Percentiles rank a stretch among this genome's conserved stretches.
phyloP scores from a whole-genome alignment of 2,329 filamentous ascomycete species.

The Aspergillus flavus region DNA sequence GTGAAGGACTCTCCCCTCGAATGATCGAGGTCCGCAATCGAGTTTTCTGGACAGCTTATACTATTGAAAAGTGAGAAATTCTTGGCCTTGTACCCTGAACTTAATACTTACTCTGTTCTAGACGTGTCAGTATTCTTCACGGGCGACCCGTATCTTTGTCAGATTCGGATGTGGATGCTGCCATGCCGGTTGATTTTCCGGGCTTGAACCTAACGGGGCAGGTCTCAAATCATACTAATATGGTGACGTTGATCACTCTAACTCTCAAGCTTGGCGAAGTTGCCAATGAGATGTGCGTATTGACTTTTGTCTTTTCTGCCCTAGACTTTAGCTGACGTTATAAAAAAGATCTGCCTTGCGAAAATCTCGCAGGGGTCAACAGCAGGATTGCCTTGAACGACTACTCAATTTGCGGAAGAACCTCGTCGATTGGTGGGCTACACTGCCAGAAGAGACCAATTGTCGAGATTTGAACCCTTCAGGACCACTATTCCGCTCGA shows the following conservation, averaged over 20 bases:
- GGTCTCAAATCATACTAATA: constrained; percentile 49
- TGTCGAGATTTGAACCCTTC: constrained; percentile 46
- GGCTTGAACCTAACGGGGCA: constrained; percentile 46
- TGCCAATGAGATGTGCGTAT: constrained; percentile 43
- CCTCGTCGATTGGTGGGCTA: constrained; percentile 48
- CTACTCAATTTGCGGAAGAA: constrained; percentile 42
- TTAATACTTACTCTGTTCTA: constrained; percentile 25
- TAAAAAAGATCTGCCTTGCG: constrained; percentile 40
- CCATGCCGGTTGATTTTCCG: constrained; percentile 52
- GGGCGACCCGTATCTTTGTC: constrained; percentile 59
- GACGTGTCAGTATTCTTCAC: constrained; percentile 59
- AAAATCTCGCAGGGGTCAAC: constrained; percentile 41
- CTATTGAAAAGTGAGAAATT: constrained; percentile 54
- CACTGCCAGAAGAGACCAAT: constrained; percentile 41
- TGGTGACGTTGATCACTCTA: constrained; percentile 51
- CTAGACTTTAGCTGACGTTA: constrained; percentile 22
- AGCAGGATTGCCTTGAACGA: constrained; percentile 44
- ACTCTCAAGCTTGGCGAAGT: constrained; percentile 45
- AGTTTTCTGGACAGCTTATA: constrained; percentile 62
- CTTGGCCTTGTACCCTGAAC: not conserved
- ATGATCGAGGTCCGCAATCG: constrained; percentile 58
- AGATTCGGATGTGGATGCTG: constrained; percentile 57
- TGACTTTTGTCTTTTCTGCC: not conserved
- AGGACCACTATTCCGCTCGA: constrained; percentile 49
- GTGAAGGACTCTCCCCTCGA: constrained; percentile 50